These are phyloP conservation scores for Zychaea mexicana DNA, from an alignment of 371 early-diverging fungal genomes.

Conservation along the genomic window DNA sequence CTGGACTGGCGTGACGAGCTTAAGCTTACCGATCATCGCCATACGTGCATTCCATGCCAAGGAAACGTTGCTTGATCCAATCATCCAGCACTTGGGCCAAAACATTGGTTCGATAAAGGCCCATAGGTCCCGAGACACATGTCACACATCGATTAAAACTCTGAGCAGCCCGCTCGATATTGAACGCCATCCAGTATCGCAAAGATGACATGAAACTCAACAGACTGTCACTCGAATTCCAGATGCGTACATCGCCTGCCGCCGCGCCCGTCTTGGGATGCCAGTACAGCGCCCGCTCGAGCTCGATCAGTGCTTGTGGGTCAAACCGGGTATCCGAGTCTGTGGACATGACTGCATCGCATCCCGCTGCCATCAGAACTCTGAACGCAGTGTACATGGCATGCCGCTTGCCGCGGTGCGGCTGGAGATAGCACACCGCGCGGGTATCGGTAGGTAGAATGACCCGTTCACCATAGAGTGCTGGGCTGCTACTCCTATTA, in stretches of 20 bases:
- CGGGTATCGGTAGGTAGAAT: constrained; percentile 39
- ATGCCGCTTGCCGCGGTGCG: constrained; percentile 64
- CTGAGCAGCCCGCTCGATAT: constrained; percentile 70
- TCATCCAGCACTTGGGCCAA: constrained; percentile 56
- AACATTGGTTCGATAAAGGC: constrained; percentile 58
- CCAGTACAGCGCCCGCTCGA: constrained; percentile 56
- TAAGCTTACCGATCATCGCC: constrained; percentile 64
- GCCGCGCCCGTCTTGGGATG: constrained; percentile 59
- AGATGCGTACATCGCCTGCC: constrained; percentile 69
- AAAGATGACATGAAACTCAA: constrained; percentile 65
- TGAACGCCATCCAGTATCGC: constrained; percentile 74
- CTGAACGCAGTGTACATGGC: constrained; percentile 73
- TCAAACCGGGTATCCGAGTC: constrained; percentile 71
- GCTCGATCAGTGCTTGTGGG: constrained; percentile 47
- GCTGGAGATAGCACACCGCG: constrained; percentile 58
- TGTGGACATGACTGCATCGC: constrained; percentile 64
- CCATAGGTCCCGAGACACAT: constrained; percentile 74
- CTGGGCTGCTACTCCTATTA: neutral
- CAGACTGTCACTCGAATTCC: constrained; percentile 51
- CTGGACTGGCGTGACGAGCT: neutral
- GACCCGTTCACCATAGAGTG: constrained; percentile 13
- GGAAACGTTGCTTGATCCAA: constrained; percentile 62
- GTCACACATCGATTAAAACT: constrained; percentile 64
- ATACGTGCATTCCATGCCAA: constrained; percentile 67
- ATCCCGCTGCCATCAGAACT: constrained; percentile 51